Percentiles rank a stretch among this genome's conserved stretches.
These are phyloP conservation scores for Termitomyces sp. DNA, from an alignment of 768 basidiomycete genomes.

Conservation along the genomic window DNA sequence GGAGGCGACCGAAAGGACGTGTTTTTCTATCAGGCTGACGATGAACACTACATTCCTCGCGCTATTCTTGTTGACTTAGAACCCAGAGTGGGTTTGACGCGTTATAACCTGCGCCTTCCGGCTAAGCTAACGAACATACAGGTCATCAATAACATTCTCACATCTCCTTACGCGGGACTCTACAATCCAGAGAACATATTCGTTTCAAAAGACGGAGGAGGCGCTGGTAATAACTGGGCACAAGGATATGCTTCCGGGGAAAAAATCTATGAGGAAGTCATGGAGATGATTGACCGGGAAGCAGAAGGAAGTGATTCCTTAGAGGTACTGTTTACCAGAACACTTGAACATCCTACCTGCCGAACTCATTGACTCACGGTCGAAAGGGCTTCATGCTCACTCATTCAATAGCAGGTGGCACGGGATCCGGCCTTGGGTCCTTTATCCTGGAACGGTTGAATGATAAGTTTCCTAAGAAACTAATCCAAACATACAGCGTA, in stretches of 20 bases:
- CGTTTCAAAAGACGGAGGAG: slow-evolving; percentile 95
- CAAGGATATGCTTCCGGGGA: slow-evolving; percentile 92
- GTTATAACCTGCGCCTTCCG: not conserved
- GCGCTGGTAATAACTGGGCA: slow-evolving; percentile 99
- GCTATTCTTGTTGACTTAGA: slow-evolving; percentile 96
- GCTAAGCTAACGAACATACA: slow-evolving; percentile 30
- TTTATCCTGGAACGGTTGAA: slow-evolving; percentile 94
- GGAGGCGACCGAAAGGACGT: slow-evolving; percentile 97
- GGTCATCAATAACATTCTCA: slow-evolving; percentile 95
- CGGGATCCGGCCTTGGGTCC: slow-evolving; percentile 97
- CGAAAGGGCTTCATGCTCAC: slow-evolving; percentile 95
- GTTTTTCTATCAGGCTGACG: slow-evolving; percentile 99
- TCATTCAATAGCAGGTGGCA: slow-evolving; percentile 98
- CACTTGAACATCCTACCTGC: not conserved
- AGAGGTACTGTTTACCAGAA: slow-evolving; percentile 56
- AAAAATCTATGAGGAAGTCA: slow-evolving; percentile 89
- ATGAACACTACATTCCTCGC: slow-evolving; percentile 97
- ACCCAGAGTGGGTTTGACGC: slow-evolving; percentile 68
- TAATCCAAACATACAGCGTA: slow-evolving; percentile 98
- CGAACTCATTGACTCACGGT: not conserved
- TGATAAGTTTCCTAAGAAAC: slow-evolving; percentile 98
- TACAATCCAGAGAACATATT: slow-evolving; percentile 99
- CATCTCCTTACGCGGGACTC: slow-evolving; percentile 83
- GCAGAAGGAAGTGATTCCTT: slow-evolving; percentile 97
- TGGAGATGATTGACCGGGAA: slow-evolving; percentile 99